Evolutionary conservation across 31 red algal species (phyloP), one percentile per base, ranked within the genome.

Genomic region (Odonthalia washingtoniensis): DNA sequence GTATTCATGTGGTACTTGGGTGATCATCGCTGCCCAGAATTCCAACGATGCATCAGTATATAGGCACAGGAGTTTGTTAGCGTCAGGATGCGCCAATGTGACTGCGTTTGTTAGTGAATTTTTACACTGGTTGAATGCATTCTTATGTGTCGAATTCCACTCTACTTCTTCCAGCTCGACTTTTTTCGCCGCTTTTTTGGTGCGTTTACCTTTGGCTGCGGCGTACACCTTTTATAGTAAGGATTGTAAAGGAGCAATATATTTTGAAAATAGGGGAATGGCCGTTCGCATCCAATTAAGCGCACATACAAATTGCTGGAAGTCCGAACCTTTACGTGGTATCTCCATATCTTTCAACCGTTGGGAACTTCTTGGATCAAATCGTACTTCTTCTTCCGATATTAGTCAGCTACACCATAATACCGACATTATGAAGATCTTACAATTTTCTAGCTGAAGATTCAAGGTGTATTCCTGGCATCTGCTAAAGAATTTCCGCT

Each of bases 41-140:
- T 5, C 14, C 5, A 40, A 65, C 26, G 33, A 84, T 73, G 81
- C 42, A 84, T 84, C 81, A 34, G 66, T 84, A 40, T 72, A 84
- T 5, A 73, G 65, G 66, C 32, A 72, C 24, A 84, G 41, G 5
- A 65, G 64, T 46, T 84, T 38, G 18, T 37, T 27, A 18, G 34
- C 4, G 40, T 84, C 81, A 43, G 65, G 65, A 40, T 84, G 81
- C 26, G 62, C 32, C 5, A 84, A 40, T 4, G 39, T 45, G 38
- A 84, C 40, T 38, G 72, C 65, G 37, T 84, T 5, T 26, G 28
- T 27, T 12, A 84, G 81, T 24, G 81, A 37, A 3, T 34, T 34
- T 28, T 84, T 73, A 38, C 66, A 43, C 17, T 41, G 26, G 17
- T 81, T 46, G 52, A 81, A 81, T 5, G 77, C 52, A 32, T 30